Conservation (phyloP, 2,329 filamentous ascomycete genomes). For the Hypoxylon sp. region DNA sequence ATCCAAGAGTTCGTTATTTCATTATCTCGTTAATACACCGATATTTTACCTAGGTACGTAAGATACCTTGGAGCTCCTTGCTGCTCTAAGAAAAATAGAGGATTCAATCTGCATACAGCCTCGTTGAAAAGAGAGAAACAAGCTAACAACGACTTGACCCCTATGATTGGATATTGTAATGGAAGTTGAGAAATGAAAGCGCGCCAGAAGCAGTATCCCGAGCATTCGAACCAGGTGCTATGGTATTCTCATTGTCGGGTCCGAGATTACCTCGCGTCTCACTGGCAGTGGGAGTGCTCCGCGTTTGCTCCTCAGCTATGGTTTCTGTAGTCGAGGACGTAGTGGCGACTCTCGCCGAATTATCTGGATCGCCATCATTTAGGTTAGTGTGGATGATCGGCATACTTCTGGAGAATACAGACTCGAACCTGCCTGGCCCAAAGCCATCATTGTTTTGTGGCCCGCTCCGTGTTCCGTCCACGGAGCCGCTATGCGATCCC, state of each 20-base stretch:
- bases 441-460: background rate
- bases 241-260: background rate
- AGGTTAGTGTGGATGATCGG: background rate
- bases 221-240: background rate
- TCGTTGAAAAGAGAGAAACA: background rate
- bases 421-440: background rate
- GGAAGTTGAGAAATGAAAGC: background rate
- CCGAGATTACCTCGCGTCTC: background rate
- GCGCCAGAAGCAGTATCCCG: background rate
- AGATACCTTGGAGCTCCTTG: background rate
- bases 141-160: background rate
- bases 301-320: background rate
- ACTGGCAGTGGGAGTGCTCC: background rate
- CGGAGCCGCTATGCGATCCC: background rate
- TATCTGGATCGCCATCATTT: conserved; percentile 2
- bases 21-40: background rate
- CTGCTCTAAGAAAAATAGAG: background rate
- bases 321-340: background rate
- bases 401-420: background rate
- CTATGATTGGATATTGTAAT: background rate
- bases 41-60: too few species aligned
- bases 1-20: too few species aligned
- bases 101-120: background rate
- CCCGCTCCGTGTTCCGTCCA: background rate
- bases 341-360: background rate